These are phyloP conservation scores for Saturnispora quitensis DNA, from an alignment of 805 yeast genomes.

Conservation along the genomic window DNA sequence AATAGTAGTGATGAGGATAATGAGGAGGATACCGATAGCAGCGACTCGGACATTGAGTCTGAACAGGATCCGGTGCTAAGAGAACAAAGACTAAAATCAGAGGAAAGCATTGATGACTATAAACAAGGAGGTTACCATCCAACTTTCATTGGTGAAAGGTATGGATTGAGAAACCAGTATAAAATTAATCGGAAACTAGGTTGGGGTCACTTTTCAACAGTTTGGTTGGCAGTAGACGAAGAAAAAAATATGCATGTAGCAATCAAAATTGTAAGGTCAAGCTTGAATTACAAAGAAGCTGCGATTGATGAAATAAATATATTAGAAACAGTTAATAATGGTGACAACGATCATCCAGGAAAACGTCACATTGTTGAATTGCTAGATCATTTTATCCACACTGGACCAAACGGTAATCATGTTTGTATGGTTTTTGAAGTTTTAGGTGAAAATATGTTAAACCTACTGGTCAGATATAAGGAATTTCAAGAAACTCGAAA, in stretches of 20 bases:
- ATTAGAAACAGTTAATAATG: constrained; percentile 28
- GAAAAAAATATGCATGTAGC: constrained; percentile 41
- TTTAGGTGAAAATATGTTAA: constrained; percentile 50
- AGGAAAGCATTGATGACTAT: constrained; percentile 47
- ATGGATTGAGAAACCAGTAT: constrained; percentile 38
- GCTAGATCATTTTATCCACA: constrained; percentile 45
- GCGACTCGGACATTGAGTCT: constrained; percentile 13
- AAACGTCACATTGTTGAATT: constrained; percentile 42
- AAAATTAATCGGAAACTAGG: constrained; percentile 49
- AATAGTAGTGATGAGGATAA: background rate
- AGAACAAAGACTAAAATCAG: constrained; percentile 27
- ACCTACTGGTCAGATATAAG: constrained; percentile 40
- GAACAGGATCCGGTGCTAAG: constrained; percentile 17
- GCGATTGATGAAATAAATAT: constrained; percentile 54
- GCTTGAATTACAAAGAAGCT: constrained; percentile 47
- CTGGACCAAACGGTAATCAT: constrained; percentile 57
- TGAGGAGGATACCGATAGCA: background rate
- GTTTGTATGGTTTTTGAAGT: constrained; percentile 62
- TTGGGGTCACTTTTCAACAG: constrained; percentile 67
- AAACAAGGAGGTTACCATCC: constrained; percentile 59
- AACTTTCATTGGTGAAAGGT: constrained; percentile 44
- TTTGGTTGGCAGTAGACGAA: constrained; percentile 50
- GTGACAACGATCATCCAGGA: constrained; percentile 38
- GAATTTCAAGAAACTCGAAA: constrained; percentile 28
- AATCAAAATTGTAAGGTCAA: constrained; percentile 50